Base-by-base conservation (phyloP, 352 stramenopile species). In the Phytophthora quininea region DNA sequence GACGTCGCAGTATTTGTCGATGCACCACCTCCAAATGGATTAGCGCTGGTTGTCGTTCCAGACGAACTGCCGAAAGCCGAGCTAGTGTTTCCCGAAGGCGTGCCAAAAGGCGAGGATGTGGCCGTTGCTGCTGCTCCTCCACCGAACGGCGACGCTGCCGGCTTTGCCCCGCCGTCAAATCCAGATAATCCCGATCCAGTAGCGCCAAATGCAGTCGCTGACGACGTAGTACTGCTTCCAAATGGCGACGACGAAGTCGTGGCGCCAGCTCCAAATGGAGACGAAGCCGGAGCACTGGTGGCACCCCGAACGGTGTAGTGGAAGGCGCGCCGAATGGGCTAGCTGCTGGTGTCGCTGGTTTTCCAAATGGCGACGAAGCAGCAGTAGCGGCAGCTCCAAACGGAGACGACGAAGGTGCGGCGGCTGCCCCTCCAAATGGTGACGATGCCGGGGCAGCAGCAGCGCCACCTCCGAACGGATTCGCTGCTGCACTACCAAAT, bases 261-360 rank as follows among this genome's bases (percentile, higher is more conserved):
- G 10, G 59, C 10, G 45, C 24, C 58, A 35, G 52, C 56, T 48
- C 72, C 65, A 68, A 80, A 79, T 3, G 69, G 24, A 12, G 75
- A 77, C 6, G 67, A 64, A 2, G 67, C 62, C 5, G 70, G 19
- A 54, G 57, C 37, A 4, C 56, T 51, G 50, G 54, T 24, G 19
- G 19, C 19, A 24, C 70, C 45, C 69, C 69, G 62, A 84, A 85
- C 37, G 64, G 27, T 54, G 59, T 62, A 12, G 55, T 53, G 30
- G 38, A 62, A 24, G 35, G 14, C 37, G 49, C 62, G 46, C 79
- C 74, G 58, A 85, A 89, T 8, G 71, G 71, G 65, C 64, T 81
- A 27, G 67, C 50, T 43, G 65, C 54, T 54, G 68, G 53, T 29
- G 71, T 59, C 0, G 54, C 53, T 33, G 58, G 43, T n/a, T 72